Evolutionary conservation across 192 early-diverging fungal genomes (phyloP).

Genomic region (Entophlyctis luteolus): DNA sequence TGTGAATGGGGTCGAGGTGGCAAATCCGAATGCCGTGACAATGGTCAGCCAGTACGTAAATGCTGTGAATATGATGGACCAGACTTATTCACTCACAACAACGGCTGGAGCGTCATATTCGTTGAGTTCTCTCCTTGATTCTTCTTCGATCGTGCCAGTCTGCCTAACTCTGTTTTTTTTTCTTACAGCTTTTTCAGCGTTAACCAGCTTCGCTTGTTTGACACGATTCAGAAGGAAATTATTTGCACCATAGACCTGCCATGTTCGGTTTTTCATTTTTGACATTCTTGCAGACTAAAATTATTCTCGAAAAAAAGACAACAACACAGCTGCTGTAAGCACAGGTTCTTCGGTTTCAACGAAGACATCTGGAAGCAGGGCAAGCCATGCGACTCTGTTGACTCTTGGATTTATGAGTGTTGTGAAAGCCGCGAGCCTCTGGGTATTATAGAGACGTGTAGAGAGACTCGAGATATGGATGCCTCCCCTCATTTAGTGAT

Average conservation of each 20-base stretch:
- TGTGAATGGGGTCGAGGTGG: slow-evolving; percentile 1
- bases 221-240: slow-evolving; percentile 6
- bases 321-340: too few relatives aligned
- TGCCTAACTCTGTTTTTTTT: background rate
- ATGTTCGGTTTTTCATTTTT: too few relatives aligned
- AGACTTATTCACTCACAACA: slow-evolving; percentile 4
- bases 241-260: slow-evolving; percentile 23
- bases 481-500: too few relatives aligned
- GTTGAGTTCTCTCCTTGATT: background rate
- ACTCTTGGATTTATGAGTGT: too few relatives aligned
- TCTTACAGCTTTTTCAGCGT: slow-evolving; percentile 20
- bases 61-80: background rate
- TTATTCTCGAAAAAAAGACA: too few relatives aligned
- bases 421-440: too few relatives aligned
- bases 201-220: slow-evolving; percentile 26
- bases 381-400: too few relatives aligned
- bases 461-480: too few relatives aligned
- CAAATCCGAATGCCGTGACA: slow-evolving; percentile 19
- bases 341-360: too few relatives aligned
- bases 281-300: too few relatives aligned
- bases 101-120: slow-evolving; percentile 14
- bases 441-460: too few relatives aligned
- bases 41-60: slow-evolving; percentile 2
- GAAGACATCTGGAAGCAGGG: too few relatives aligned
- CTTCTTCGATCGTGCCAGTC: background rate